These are phyloP conservation scores for Cordyceps farinosa DNA, from an alignment of 2,329 filamentous ascomycete genomes.

Conservation along the genomic window DNA sequence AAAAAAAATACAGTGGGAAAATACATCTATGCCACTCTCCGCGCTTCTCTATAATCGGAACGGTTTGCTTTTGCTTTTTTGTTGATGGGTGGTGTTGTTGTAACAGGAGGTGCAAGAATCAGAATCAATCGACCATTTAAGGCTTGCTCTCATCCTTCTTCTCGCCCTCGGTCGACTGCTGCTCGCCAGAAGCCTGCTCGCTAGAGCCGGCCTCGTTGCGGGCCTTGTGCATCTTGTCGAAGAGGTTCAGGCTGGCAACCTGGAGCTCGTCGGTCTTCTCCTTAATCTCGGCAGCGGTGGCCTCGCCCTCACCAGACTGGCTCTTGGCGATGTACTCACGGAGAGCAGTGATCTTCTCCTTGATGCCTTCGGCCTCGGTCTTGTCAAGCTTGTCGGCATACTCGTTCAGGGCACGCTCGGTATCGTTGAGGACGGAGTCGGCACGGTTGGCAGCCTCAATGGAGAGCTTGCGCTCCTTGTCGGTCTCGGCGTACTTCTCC, in stretches of 20 bases:
- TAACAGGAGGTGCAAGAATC: constrained; percentile 27
- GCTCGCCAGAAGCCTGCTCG: constrained; percentile 46
- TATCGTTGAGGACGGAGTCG: constrained; percentile 94
- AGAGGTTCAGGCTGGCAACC: constrained; percentile 89
- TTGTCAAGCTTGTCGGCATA: constrained; percentile 96
- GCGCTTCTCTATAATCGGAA: constrained; percentile 31
- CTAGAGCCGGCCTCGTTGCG: constrained; percentile 61
- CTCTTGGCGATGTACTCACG: constrained; percentile 91
- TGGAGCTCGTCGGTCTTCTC: constrained; percentile 98
- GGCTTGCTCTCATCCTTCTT: constrained; percentile 74
- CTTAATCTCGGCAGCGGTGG: constrained; percentile 92
- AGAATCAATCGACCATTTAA: constrained; percentile 39
- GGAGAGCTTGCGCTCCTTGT: constrained; percentile 93
- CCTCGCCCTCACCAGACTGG: constrained; percentile 83
- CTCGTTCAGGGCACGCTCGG: constrained; percentile 97
- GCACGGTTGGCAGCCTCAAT: constrained; percentile 98
- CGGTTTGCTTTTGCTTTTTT: constrained; percentile 15
- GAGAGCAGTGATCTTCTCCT: constrained; percentile 84
- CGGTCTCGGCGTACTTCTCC: constrained; percentile 89
- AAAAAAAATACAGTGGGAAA: constrained; percentile 42
- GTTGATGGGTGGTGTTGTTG: constrained; percentile 15
- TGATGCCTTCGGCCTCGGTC: constrained; percentile 86
- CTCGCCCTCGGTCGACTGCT: constrained; percentile 60
- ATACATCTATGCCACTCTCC: constrained; percentile 35
- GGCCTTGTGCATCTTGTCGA: constrained; percentile 99